A percentile compares a stretch with the other conserved stretches of the same genome.
Conservation (phyloP, 2,329 filamentous ascomycete species). For the Aspergillus novofumigatus region DNA sequence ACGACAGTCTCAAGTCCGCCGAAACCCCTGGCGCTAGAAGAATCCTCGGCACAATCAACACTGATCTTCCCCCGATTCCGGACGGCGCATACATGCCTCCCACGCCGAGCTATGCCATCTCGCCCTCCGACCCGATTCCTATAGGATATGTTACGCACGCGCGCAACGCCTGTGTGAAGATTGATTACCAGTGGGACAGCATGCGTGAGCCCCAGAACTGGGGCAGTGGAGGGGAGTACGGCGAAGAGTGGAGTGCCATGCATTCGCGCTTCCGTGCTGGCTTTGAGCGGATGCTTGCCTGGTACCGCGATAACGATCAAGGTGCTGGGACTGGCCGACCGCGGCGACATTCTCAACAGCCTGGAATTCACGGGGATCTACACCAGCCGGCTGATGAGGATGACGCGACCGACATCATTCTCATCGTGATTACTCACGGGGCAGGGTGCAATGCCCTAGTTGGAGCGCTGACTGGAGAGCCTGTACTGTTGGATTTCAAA, state of each 20-base stretch:
- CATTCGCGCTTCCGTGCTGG: conserved; percentile 83
- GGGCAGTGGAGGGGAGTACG: conserved; percentile 82
- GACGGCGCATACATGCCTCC: conserved; percentile 65
- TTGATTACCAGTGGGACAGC: conserved; percentile 98
- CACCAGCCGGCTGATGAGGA: conserved; percentile 48
- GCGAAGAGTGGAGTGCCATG: conserved; percentile 95
- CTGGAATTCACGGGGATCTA: conserved; percentile 12
- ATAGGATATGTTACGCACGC: conserved; percentile 86
- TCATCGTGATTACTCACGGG: conserved; percentile 88
- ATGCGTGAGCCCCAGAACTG: conserved; percentile 73
- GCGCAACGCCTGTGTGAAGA: conserved; percentile 73
- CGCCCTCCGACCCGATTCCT: conserved; percentile 74
- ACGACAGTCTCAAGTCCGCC: conserved; percentile 31
- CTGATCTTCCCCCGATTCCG: conserved; percentile 24
- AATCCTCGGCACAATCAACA: conserved; percentile 29
- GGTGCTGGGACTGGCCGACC: conserved; percentile 3
- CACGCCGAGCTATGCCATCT: conserved; percentile 77
- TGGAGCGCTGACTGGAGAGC: conserved; percentile 84
- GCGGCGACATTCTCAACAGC: conserved; percentile 15
- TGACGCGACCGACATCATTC: conserved; percentile 67
- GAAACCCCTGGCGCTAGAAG: conserved; percentile 16
- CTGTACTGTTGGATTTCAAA: conserved; percentile 82
- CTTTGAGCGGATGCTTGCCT: conserved; percentile 72
- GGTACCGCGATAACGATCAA: conserved; percentile 62
- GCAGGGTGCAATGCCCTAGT: conserved; percentile 95